phyloP scores from a whole-genome alignment of 75 land plant species.

The Selaginella tamariscina region DNA sequence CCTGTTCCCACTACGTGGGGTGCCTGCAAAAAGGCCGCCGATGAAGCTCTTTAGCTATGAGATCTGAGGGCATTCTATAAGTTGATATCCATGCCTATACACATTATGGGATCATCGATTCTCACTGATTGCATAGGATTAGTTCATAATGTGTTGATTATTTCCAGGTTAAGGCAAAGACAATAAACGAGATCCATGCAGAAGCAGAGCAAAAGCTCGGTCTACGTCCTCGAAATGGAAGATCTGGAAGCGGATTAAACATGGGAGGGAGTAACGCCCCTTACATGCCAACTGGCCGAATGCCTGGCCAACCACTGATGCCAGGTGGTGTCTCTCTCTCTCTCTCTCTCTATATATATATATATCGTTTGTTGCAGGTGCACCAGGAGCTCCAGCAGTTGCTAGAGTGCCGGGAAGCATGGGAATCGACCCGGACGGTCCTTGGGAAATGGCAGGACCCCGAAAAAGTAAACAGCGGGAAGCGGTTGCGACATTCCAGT shows the following conservation, averaged over 20 bases:
- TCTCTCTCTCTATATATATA: too few species aligned
- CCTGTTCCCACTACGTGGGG: too few species aligned
- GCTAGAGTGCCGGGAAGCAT: not conserved
- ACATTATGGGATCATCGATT: too few species aligned
- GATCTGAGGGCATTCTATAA: too few species aligned
- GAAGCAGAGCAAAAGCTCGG: conserved; percentile 88
- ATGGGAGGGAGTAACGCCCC: not conserved
- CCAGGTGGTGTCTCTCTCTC: conserved; percentile 27
- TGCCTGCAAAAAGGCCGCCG: too few species aligned
- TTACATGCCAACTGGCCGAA: conserved; percentile 35
- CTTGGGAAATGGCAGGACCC: conserved; percentile 1
- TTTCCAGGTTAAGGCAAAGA: conserved; percentile 75
- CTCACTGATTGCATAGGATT: too few species aligned
- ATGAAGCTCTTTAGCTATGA: too few species aligned
- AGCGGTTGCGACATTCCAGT: conserved; percentile 12
- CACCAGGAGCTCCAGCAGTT: conserved; percentile 4
- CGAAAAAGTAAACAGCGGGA: not conserved
- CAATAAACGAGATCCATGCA: conserved; percentile 72
- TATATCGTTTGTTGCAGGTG: not conserved
- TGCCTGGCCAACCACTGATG: conserved; percentile 72
- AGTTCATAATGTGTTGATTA: not conserved
- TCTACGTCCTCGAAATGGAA: conserved; percentile 58
- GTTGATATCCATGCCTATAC: too few species aligned
- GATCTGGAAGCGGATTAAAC: conserved; percentile 17
- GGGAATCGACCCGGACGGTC: not conserved